Conservation (phyloP, 192 early-diverging fungal genomes). For the Helicostylum pulchrum region DNA sequence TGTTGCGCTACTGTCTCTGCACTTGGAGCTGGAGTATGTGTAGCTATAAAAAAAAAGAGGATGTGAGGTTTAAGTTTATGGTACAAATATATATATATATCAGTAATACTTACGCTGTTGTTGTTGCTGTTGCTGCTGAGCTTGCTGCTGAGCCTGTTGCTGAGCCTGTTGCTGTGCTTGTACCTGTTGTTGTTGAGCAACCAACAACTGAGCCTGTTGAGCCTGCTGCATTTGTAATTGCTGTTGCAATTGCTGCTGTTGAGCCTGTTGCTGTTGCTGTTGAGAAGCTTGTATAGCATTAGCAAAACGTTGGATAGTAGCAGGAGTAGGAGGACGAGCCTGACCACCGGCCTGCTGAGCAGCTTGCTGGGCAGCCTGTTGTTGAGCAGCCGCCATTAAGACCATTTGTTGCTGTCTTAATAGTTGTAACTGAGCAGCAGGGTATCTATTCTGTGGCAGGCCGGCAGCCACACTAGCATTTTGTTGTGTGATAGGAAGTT, state of each 20-base stretch:
- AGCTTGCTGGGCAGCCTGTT: neutral
- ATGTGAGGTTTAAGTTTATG: neutral
- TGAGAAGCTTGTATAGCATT: constrained; percentile 19
- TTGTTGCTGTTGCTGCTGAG: constrained; percentile 30
- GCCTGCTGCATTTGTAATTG: constrained; percentile 28
- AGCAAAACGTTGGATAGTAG: constrained; percentile 24
- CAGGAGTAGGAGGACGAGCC: constrained; percentile 5
- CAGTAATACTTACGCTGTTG: too few relatives aligned
- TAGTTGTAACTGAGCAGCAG: constrained; percentile 30
- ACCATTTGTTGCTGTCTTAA: constrained; percentile 27
- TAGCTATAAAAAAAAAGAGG: neutral
- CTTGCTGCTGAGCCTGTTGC: constrained; percentile 27
- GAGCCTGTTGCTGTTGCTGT: constrained; percentile 25
- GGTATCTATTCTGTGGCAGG: constrained; percentile 28
- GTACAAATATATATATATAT: too few relatives aligned
- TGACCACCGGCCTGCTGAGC: neutral
- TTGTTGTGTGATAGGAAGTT: constrained; percentile 17
- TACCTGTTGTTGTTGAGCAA: constrained; percentile 13
- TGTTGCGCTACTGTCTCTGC: constrained; percentile 1
- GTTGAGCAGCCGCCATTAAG: constrained; percentile 21
- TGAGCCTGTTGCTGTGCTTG: constrained; percentile 16
- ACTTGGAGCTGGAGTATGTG: neutral
- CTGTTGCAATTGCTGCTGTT: constrained; percentile 34
- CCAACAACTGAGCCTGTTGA: constrained; percentile 21
- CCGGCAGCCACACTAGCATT: constrained; percentile 8